Base-by-base conservation (phyloP, 192 early-diverging fungal genomes). In the Mortierella antarctica region DNA sequence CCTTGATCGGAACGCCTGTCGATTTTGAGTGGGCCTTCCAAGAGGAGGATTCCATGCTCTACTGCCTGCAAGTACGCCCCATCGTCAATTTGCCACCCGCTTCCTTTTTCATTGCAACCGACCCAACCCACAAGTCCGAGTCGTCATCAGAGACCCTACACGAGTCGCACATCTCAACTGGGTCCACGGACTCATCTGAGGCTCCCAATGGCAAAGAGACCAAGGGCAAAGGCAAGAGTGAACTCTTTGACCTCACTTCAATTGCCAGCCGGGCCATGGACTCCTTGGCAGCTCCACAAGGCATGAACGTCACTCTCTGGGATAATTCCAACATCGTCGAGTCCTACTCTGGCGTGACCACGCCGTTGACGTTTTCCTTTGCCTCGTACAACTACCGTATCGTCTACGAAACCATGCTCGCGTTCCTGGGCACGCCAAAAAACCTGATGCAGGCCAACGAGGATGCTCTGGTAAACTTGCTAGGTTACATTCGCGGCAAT, bases 321-420 rank as follows among this genome's bases (percentile, higher is more conserved):
- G 76, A 79, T 12, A 79, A 79, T 47, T 79, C 76, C 10, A 79
- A 79, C 64, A 79, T 79, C 67, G 76, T 79, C 57, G 76, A 79
- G 64, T 79, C 76, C 47, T 79, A 79, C 69, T 79, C 76, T 10
- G 76, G 76, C 6, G 76, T 79, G 18, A 79, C 76, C 20, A 79
- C 76, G 0, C 76, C 76, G 2, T 39, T 79, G 57, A 79, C 76
- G 1, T 79, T 79, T 59, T 79, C 76, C 0, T 79, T 79, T 53
- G 76, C 76, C 2, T 79, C 76, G 3, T 79, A 79, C 69, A 79
- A 79, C 52, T 79, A 79, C 62, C 62, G 76, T 5, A 79, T 79
- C 20, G 76, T 79, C 44, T 79, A 79, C 52, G 76, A 79, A 58
- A 79, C 76, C 51, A 79, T 79, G 76, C 49, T 79, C 15, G 55